phyloP scores from a whole-genome alignment of 2,329 filamentous ascomycete species.

The Monilinia aucupariae region DNA sequence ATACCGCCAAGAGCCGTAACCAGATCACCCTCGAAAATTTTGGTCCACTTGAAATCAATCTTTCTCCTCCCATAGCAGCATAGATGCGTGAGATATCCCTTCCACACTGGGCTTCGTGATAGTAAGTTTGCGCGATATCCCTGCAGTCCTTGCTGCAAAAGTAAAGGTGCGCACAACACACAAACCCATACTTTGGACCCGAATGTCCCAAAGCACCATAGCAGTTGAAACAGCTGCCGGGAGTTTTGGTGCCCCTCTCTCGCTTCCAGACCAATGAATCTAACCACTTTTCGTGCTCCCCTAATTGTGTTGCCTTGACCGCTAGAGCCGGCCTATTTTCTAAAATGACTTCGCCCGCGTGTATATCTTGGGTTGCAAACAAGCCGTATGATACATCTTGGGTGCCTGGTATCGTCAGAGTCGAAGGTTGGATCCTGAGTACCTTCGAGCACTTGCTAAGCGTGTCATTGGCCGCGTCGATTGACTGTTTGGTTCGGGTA shows the following conservation, averaged over 20 bases:
- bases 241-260: background rate
- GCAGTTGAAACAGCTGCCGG: background rate
- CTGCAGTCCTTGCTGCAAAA: constrained; percentile 13
- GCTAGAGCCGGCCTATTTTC: background rate
- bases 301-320: background rate
- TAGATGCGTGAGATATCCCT: constrained; percentile 6
- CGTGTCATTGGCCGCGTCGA: background rate
- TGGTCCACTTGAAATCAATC: background rate
- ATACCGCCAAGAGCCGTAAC: background rate
- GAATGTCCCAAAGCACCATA: background rate
- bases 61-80: no score
- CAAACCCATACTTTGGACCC: background rate
- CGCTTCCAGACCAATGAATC: no score
- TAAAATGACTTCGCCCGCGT: background rate
- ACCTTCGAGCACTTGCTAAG: background rate
- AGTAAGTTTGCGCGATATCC: background rate
- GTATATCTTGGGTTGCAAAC: constrained; percentile 14
- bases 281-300: background rate
- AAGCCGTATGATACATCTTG: background rate
- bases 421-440: background rate
- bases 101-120: constrained; percentile 9
- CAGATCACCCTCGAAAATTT: background rate
- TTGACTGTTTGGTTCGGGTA: background rate
- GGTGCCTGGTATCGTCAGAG: background rate
- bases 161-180: constrained; percentile 2